phyloP scores from a whole-genome alignment of 805 yeast species.

The Saccharomycopsis oosterbeekiorum region DNA sequence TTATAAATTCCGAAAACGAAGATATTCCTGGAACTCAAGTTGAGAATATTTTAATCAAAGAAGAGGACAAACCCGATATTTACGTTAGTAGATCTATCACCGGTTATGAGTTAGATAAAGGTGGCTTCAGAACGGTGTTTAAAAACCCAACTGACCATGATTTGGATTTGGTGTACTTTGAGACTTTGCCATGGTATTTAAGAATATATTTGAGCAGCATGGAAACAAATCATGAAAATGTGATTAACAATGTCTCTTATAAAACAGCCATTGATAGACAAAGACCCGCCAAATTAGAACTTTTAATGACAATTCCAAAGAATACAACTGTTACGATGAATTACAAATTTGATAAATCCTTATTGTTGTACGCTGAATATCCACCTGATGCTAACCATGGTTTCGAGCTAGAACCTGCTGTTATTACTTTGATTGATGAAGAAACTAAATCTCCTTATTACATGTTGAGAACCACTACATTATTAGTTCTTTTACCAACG shows the following conservation, averaged over 20 bases:
- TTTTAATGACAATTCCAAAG: slow-evolving; percentile 56
- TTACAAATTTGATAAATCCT: slow-evolving; percentile 78
- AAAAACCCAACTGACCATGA: slow-evolving; percentile 49
- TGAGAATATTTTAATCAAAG: not conserved
- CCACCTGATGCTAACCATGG: slow-evolving; percentile 99
- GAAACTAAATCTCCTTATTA: slow-evolving; percentile 25
- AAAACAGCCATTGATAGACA: slow-evolving; percentile 70
- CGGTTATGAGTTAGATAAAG: slow-evolving; percentile 85
- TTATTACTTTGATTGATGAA: slow-evolving; percentile 42
- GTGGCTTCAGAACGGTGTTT: slow-evolving; percentile 76
- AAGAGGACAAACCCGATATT: slow-evolving; percentile 25
- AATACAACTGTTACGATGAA: slow-evolving; percentile 48
- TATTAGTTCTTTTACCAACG: slow-evolving; percentile 78
- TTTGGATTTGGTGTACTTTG: slow-evolving; percentile 54
- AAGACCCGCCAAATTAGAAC: slow-evolving; percentile 78
- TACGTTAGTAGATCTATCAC: slow-evolving; percentile 76
- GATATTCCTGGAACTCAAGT: not conserved
- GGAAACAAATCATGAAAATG: slow-evolving; percentile 26
- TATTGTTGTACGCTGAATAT: slow-evolving; percentile 77
- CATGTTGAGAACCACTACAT: slow-evolving; percentile 72
- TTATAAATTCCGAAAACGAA: slow-evolving; percentile 1
- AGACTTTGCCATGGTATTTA: slow-evolving; percentile 90
- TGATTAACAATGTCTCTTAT: slow-evolving; percentile 48
- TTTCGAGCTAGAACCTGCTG: slow-evolving; percentile 88
- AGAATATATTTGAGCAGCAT: slow-evolving; percentile 71